Evolutionary conservation across 176 grass and related monocot species (phyloP), one percentile per base, ranked within the genome.

Genomic region (Musa itinerans): DNA sequence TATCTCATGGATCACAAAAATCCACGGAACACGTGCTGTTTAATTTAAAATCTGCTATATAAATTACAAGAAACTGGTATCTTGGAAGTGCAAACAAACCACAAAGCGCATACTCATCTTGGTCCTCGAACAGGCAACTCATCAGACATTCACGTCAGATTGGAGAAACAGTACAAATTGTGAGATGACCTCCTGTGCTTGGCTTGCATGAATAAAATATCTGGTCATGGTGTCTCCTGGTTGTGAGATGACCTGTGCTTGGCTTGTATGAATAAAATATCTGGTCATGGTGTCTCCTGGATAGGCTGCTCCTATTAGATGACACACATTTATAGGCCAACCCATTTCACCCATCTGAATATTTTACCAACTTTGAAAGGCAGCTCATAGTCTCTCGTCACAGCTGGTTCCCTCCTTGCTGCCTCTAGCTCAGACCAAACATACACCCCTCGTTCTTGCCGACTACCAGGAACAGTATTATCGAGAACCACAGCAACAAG

Each of bases 401-500:
- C 75, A 79, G 90, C 74, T 19, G 84, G 64, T 76, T 99, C 96
- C 84, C 86, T 82, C 78, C 73, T 96, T 25, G 86, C 85, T 0
- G 67, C 85, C 84, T 95, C 96, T 61, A 76, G 57, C 57, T 91
- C 86, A 74, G 90, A 98, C 95, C 96, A 99, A 24, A 99, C 85
- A 86, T 99, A 99, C 74, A 92, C 71, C 9, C 96, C 96, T 24
- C 96, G 86, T 80, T 99, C 96, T 86, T 87, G 84, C 20, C 20
- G 69, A 17, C 96, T 81, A 43, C 90, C 96, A 63, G 91, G 91
- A 78, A 95, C 91, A 23, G 91, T 99, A 52, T 92, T 94, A 84
- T 99, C 96, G 63, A 99, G 86, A 58, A 99, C 19, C 1, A 89
- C 49, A 65, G 88, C 96, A 57, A 94, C 86, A 50, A 95, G 75